Conservation (phyloP, 1,284 basidiomycete species). For the Wallemia mellicola region DNA sequence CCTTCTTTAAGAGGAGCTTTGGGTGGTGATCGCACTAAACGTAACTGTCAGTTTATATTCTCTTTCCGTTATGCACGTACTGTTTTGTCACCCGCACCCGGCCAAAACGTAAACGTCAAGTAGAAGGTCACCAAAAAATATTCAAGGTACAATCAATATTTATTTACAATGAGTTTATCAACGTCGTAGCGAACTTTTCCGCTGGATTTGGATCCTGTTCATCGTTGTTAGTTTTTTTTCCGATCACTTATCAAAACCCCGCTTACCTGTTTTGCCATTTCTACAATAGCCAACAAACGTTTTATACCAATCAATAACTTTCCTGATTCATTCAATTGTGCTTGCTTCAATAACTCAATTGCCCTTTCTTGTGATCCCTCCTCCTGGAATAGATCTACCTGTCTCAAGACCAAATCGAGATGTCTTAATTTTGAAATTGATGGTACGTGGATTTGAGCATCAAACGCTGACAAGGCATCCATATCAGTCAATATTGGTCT, state of each 20-base stretch:
- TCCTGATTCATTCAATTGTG: conserved; percentile 34
- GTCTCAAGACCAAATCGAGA: conserved; percentile 49
- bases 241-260: background rate
- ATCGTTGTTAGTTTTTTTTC: background rate
- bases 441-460: conserved; percentile 59
- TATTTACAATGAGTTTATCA: background rate
- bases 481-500: conserved; percentile 65
- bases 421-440: conserved; percentile 42
- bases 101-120: background rate
- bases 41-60: background rate
- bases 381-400: conserved; percentile 44
- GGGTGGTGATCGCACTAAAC: background rate
- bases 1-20: background rate
- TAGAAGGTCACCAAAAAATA: background rate
- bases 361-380: conserved; percentile 29
- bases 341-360: conserved; percentile 36
- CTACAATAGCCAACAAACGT: conserved; percentile 64
- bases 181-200: background rate
- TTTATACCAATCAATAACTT: conserved; percentile 66
- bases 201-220: background rate
- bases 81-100: too few species aligned
- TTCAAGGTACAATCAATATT: background rate
- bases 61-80: too few species aligned
- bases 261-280: conserved; percentile 77
- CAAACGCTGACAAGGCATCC: conserved; percentile 63